Conservation (phyloP, 257 asterid genomes). For the Nicotiana undulata region DNA sequence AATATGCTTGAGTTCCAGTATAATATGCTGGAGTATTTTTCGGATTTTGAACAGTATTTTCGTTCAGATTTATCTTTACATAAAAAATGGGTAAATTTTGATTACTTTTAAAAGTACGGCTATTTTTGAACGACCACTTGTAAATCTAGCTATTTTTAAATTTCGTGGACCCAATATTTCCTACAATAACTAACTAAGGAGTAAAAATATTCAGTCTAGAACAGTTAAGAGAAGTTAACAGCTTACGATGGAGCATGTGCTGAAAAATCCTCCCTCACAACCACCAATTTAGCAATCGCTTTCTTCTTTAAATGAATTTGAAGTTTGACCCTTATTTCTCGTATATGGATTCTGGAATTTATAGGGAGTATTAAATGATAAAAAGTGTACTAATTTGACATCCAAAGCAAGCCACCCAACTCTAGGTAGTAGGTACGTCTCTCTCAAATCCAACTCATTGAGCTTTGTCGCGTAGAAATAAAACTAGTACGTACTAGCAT, state of each 20-base stretch:
- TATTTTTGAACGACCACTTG: too few relatives aligned
- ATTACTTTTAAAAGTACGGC: too few relatives aligned
- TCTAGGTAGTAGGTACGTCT: not conserved
- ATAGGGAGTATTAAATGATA: not conserved
- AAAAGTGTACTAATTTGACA: not conserved
- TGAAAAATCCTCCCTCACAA: not conserved
- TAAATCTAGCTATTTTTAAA: too few relatives aligned
- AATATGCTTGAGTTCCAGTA: too few relatives aligned
- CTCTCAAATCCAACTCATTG: not conserved
- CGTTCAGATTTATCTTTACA: too few relatives aligned
- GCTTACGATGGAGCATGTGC: not conserved
- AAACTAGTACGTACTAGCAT: not conserved
- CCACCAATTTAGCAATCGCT: not conserved
- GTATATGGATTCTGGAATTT: not conserved
- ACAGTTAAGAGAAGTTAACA: not conserved
- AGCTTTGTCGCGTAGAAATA: not conserved
- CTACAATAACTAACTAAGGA: too few relatives aligned
- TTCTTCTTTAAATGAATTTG: not conserved
- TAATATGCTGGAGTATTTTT: too few relatives aligned
- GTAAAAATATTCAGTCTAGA: not conserved
- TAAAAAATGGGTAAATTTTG: too few relatives aligned
- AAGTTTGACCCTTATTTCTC: not conserved
- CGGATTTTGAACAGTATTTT: too few relatives aligned
- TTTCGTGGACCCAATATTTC: too few relatives aligned
- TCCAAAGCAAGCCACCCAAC: not conserved